These are phyloP conservation scores for Hygrophoropsis aurantiaca DNA, from an alignment of 768 basidiomycete genomes.

Conservation along the genomic window DNA sequence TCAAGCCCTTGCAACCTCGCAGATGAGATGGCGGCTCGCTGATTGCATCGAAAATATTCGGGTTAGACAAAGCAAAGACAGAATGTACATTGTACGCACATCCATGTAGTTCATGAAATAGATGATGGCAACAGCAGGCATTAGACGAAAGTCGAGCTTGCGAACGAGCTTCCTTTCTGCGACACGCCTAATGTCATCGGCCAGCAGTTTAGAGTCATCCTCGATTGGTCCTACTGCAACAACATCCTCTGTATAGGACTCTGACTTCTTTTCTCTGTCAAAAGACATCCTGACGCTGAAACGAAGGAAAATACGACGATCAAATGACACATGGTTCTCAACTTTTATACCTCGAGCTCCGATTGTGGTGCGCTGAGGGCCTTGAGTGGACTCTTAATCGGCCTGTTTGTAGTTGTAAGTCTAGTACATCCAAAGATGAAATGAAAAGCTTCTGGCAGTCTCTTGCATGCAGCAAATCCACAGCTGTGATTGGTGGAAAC, in stretches of 20 bases:
- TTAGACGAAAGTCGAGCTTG: slow-evolving; percentile 26
- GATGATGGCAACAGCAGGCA: slow-evolving; percentile 26
- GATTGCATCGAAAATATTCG: not conserved
- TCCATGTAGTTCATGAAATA: slow-evolving; percentile 27
- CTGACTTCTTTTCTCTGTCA: slow-evolving; percentile 2
- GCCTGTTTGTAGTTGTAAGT: no score
- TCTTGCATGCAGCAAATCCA: no score
- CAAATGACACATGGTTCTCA: no score
- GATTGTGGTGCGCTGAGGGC: not conserved
- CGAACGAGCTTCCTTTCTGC: slow-evolving; percentile 22
- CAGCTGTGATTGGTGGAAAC: no score
- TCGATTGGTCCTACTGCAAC: not conserved
- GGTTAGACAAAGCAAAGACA: not conserved
- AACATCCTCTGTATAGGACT: slow-evolving; percentile 9
- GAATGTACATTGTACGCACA: slow-evolving; percentile 5
- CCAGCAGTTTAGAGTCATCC: slow-evolving; percentile 12
- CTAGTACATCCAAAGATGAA: no score
- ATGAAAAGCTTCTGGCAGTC: no score
- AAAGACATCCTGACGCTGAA: slow-evolving; percentile 6
- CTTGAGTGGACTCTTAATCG: slow-evolving; percentile 1
- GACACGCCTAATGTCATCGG: slow-evolving; percentile 8
- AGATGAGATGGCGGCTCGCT: slow-evolving; percentile 40
- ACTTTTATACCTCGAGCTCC: not conserved
- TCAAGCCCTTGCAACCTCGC: slow-evolving; percentile 41
- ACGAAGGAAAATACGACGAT: no score